Base-by-base conservation (phyloP, 768 basidiomycete species). In the Astraeus odoratus region DNA sequence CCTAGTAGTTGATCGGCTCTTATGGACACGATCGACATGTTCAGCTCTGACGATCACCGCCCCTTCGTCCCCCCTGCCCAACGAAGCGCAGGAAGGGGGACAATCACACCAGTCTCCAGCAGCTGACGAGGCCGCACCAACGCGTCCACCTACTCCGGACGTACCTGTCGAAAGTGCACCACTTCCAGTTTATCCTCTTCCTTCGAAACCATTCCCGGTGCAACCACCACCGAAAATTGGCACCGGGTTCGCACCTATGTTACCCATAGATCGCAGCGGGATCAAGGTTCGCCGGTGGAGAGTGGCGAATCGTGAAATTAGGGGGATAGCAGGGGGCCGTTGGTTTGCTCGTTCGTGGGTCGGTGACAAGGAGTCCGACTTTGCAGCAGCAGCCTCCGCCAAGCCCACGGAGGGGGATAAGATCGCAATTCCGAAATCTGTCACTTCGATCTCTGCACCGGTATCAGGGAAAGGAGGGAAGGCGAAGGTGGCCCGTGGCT, bases 321-420 rank as follows among this genome's bases (percentile, higher is more conserved):
- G 85, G 29, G 87, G 87, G 6, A 86, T 90, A 42, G 86, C 81
- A 16, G 87, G 87, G 10, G 87, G 87, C 1, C 77, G 86, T 31
- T 90, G 87, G 87, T 82, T 88, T 52, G 67, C 79, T 5, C 75
- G 74, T 25, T 66, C 83, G n/a, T 90, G 86, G 86, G 83, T 86
- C n/a, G 87, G 86, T 19, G 81, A 81, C 49, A 87, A 85, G 60
- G 84, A 87, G 41, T 86, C 84, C 8, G 75, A 83, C 40, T 80
- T 74, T 47, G 75, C 80, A 6, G 49, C 60, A 13, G 42, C 56
- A 7, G 48, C 61, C 8, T 61, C 57, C 7, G 60, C 66, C 34
- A 66, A 56, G 43, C 42, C 44, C 22, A 49, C 53, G 18, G 64
- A 66, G 13, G 47, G 47, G 16, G 63, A 64, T 44, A 64, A 57